Evolutionary conservation across 805 yeast genomes (phyloP).

Genomic region (Ogataea siamensis): DNA sequence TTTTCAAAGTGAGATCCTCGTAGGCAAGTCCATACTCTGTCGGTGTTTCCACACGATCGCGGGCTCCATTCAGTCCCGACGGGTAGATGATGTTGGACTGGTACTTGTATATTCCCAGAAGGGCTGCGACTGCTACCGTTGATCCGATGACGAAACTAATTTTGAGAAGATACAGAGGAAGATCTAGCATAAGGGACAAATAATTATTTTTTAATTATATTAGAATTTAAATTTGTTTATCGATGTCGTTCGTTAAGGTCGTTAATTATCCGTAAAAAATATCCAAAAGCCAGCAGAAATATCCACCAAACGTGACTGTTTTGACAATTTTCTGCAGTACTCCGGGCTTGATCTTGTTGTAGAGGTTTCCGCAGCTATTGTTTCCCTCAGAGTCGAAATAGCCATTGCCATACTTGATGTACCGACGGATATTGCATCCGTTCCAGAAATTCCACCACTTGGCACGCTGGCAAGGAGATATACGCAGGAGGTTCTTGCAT

Average conservation of each 20-base stretch:
- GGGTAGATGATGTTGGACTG: slow-evolving; percentile 82
- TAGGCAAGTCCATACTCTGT: slow-evolving; percentile 63
- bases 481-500: slow-evolving; percentile 66
- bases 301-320: slow-evolving; percentile 44
- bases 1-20: slow-evolving; percentile 56
- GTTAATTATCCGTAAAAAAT: slow-evolving; percentile 36
- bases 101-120: slow-evolving; percentile 54
- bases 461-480: slow-evolving; percentile 72
- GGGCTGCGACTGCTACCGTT: slow-evolving; percentile 42
- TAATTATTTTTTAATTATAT: too few relatives aligned
- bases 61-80: slow-evolving; percentile 71
- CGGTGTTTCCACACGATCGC: slow-evolving; percentile 74
- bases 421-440: slow-evolving; percentile 75
- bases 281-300: slow-evolving; percentile 43
- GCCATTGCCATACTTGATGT: slow-evolving; percentile 81
- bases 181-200: slow-evolving; percentile 5
- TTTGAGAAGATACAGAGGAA: slow-evolving; percentile 25
- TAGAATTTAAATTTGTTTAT: not conserved
- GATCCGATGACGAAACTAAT: slow-evolving; percentile 44
- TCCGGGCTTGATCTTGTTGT: slow-evolving; percentile 24
- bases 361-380: slow-evolving; percentile 60
- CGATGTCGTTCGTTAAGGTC: not conserved
- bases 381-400: slow-evolving; percentile 78
- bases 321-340: slow-evolving; percentile 34
- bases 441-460: slow-evolving; percentile 93